A percentile compares a stretch with the other conserved stretches of the same genome.
Evolutionary conservation across 169 alveolate genomes (phyloP).

Genomic region (Plasmodium chabaudi): DNA sequence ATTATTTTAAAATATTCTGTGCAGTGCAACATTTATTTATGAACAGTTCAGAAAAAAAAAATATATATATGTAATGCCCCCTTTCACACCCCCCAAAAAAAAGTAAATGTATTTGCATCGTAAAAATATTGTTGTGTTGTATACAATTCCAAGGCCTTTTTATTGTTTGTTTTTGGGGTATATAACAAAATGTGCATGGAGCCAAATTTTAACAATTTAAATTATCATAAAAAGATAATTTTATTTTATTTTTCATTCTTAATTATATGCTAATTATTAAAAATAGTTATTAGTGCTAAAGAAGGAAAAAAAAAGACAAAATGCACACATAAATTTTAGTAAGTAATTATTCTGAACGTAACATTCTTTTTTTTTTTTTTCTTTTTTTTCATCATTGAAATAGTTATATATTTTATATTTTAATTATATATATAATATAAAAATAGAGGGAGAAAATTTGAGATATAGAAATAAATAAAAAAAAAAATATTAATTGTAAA

Average conservation of each 20-base stretch:
- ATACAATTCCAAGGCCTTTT: neutral
- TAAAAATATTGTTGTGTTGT: slow-evolving; percentile 9
- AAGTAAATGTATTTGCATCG: neutral
- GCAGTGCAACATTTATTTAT: slow-evolving; percentile 33
- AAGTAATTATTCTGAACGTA: neutral
- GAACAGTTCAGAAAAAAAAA: slow-evolving; percentile 41
- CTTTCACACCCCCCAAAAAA: neutral
- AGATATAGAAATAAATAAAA: slow-evolving; percentile 11
- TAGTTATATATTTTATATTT: slow-evolving; percentile 4
- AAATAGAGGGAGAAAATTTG: slow-evolving; percentile 31
- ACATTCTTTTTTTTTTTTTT: slow-evolving; percentile 11
- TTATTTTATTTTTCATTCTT: neutral
- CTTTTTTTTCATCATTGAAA: slow-evolving; percentile 16
- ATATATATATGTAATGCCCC: slow-evolving; percentile 2
- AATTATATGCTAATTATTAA: slow-evolving; percentile 6
- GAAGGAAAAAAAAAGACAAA: slow-evolving; percentile 10
- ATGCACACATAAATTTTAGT: slow-evolving; percentile 28
- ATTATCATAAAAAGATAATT: slow-evolving; percentile 1
- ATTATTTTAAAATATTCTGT: slow-evolving; percentile 11
- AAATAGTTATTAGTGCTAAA: slow-evolving; percentile 16
- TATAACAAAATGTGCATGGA: slow-evolving; percentile 5
- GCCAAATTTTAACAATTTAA: slow-evolving; percentile 14
- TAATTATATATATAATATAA: slow-evolving; percentile 7
- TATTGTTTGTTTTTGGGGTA: neutral
- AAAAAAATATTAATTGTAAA: neutral